A percentile compares a stretch with the other conserved stretches of the same genome.
Evolutionary conservation across 352 stramenopile genomes (phyloP).

Genomic region (Globisporangium barbulae): DNA sequence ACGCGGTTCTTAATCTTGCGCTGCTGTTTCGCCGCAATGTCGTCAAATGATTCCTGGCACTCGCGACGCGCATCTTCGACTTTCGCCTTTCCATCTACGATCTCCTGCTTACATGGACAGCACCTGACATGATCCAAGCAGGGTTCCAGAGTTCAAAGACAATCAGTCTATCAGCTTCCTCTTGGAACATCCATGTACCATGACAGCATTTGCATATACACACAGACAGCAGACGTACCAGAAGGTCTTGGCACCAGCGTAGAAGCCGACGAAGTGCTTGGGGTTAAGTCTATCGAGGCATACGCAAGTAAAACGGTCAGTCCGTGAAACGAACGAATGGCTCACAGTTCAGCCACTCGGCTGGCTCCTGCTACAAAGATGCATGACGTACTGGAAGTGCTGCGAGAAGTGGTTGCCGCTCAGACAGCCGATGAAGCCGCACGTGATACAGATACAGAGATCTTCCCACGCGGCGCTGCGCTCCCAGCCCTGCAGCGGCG

Average conservation of each 20-base stretch:
- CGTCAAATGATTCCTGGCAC: conserved; percentile 37
- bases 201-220: background rate
- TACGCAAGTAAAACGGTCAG: background rate
- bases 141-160: background rate
- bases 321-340: background rate
- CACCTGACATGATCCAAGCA: conserved; percentile 16
- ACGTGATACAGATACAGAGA: conserved; percentile 55
- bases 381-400: conserved; percentile 37
- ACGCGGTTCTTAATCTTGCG: conserved; percentile 29
- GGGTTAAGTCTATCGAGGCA: conserved; percentile 25
- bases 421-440: conserved; percentile 58
- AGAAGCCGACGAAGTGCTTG: conserved; percentile 63
- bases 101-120: conserved; percentile 45
- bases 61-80: conserved; percentile 35
- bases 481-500: conserved; percentile 31
- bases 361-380: background rate
- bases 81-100: conserved; percentile 32
- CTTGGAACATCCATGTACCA: background rate
- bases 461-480: conserved; percentile 29
- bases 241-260: conserved; percentile 44
- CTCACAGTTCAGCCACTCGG: background rate
- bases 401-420: conserved; percentile 45
- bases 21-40: conserved; percentile 49
- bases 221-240: conserved; percentile 31
- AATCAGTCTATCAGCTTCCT: background rate